Base-by-base conservation (phyloP, 345 rosid genomes). In the Balakata baccata region DNA sequence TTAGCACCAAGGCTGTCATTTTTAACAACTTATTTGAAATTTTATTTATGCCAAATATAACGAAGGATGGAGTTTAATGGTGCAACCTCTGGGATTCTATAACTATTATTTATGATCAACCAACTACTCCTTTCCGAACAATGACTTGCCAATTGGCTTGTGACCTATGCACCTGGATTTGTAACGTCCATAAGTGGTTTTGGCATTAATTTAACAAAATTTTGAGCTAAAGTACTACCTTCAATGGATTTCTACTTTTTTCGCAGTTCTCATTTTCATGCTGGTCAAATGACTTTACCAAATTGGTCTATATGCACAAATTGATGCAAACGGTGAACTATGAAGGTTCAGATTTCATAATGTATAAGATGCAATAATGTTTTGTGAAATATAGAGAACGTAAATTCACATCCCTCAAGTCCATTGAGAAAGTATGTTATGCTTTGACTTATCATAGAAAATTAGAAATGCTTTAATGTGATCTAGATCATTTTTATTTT, bases 11-110 rank as follows among this genome's bases (percentile, higher is more conserved):
- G 14, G 3, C 7, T 23, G 70, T 50, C 41, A 34, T 17, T 64
- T 22, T 52, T 37, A 45, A 66, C 45, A 60, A 53, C 72, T 69
- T 50, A 66, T 37, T 25, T n/a, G n/a, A 37, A 50, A 50, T 38
- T 18, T 58, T 20, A 17, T 61, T 13, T 45, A 8, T 66, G 53
- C 38, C 20, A 22, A 57, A 58, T 9, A 38, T 10, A 50, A 58
- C 3, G 45, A 16, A 5, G 51, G 41, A 5, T 67, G 47, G 39
- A 56, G 45, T 34, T 46, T 34, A 37, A 43, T 49, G 5, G 46
- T 67, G 25, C 16, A 60, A n/a, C 38, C 38, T 10, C 22, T 56
- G 2, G 41, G 57, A 18, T 66, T 58, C 4, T 6, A 4, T n/a
- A 22, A 46, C 20, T 22, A 37, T 18, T 66, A 29, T 46, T 18